Evolutionary conservation across 2,329 filamentous ascomycete species (phyloP), one percentile per base, ranked within the genome.

Genomic region (Verticillium isaacii): DNA sequence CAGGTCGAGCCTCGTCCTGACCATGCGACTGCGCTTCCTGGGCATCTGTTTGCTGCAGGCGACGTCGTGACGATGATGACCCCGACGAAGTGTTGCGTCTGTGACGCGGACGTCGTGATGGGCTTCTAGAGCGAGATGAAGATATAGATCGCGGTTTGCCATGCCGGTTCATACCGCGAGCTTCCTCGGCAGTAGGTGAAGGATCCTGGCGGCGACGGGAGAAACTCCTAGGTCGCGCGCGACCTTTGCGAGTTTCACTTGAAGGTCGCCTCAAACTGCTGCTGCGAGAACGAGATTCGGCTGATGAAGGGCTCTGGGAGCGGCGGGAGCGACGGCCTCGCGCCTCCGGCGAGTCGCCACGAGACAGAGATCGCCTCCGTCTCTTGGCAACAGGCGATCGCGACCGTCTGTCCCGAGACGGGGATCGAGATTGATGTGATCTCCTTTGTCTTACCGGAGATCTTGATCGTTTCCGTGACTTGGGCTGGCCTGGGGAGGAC

Each of bases 21-120:
- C n/a, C 19, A 19, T 25, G 45, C 14, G 14, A 17, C 6, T 52
- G 17, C 7, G 19, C 9, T 52, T 25, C 11, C 19, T 6, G 9
- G 3, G 17, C 7, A 3, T n/a, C 15, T 19, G 39, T 17, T n/a
- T n/a, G 39, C 8, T 52, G n/a, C 45, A 79, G 73, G 77, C 76
- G 80, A 70, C 73, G 72, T 72, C 77, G 78, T 73, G 80, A 77
- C 70, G 75, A 74, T 73, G 80, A 80, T 70, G 82, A 82, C 71
- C 77, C 77, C 65, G 82, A 82, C 66, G 83, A 84, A 66, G 77
- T 77, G 71, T 79, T 83, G 68, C 77, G 78, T 71, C 80, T 81
- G 66, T 77, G 79, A 36, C 61, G 62, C 23, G 59, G 32, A 36
- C 41, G 58, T 54, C 58, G 54, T 7, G 56, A 58, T 50, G 56